Evolutionary conservation across 352 stramenopile genomes (phyloP).

Genomic region (Blastocystis sp.): DNA sequence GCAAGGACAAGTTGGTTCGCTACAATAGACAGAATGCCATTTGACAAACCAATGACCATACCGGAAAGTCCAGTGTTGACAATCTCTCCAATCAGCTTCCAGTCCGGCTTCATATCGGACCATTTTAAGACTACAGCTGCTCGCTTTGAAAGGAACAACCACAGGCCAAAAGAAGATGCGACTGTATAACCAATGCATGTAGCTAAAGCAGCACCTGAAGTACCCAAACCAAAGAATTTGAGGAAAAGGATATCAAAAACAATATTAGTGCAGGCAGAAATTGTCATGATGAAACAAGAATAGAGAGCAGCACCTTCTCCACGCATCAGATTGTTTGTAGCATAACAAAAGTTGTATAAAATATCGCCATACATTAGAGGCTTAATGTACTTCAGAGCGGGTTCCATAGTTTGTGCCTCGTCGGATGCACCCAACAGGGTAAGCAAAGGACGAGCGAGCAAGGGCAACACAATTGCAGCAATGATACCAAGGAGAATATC

Average conservation of each 20-base stretch:
- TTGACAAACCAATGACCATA: constrained; percentile 36
- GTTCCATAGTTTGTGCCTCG: neutral
- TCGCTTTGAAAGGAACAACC: constrained; percentile 33
- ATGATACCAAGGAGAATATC: constrained; percentile 45
- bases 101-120: constrained; percentile 32
- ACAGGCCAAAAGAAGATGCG: constrained; percentile 10
- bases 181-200: constrained; percentile 18
- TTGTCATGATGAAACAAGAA: constrained; percentile 17
- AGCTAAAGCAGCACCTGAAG: constrained; percentile 9
- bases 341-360: constrained; percentile 64
- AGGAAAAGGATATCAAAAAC: constrained; percentile 30
- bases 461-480: constrained; percentile 12
- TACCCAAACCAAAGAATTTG: neutral
- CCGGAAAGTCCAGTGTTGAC: constrained; percentile 51
- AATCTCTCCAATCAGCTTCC: constrained; percentile 43
- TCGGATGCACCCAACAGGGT: constrained; percentile 57
- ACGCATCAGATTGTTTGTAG: constrained; percentile 60
- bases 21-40: constrained; percentile 17
- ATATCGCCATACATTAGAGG: constrained; percentile 40
- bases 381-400: constrained; percentile 14
- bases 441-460: neutral
- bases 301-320: constrained; percentile 58
- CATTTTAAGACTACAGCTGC: constrained; percentile 1
- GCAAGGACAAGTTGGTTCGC: constrained; percentile 18
- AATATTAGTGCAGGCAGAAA: constrained; percentile 24